Conservation (phyloP, 2,329 filamentous ascomycete species). For the Fusarium tuaranense region DNA sequence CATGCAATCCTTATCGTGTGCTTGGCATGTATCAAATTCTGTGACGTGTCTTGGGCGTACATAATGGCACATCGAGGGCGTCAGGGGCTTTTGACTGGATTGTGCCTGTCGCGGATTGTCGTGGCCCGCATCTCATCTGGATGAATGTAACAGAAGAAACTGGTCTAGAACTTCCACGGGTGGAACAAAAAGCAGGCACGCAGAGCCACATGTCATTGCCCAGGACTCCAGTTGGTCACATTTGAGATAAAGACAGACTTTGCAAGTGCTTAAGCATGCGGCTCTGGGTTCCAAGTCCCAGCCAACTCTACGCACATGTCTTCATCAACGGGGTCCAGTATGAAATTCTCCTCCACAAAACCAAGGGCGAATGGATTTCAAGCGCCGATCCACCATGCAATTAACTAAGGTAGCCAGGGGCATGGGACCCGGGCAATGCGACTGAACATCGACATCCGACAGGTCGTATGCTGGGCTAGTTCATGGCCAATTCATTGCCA, state of each 20-base stretch:
- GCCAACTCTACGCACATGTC: neutral
- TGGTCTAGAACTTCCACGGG: neutral
- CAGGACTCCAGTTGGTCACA: neutral
- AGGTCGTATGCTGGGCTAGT: conserved; percentile 16
- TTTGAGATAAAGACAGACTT: neutral
- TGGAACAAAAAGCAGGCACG: neutral
- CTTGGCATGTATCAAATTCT: neutral
- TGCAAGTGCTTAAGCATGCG: neutral
- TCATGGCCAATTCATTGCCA: conserved; percentile 22
- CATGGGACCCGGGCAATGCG: conserved; percentile 13
- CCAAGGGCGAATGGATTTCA: conserved; percentile 2
- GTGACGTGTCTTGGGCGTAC: neutral
- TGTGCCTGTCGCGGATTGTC: neutral
- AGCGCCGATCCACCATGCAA: conserved; percentile 9
- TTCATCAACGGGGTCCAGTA: neutral
- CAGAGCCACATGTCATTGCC: neutral
- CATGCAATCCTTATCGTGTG: neutral
- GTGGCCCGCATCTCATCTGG: neutral
- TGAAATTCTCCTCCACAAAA: neutral
- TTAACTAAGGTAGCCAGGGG: conserved; percentile 9
- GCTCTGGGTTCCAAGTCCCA: conserved; percentile 8
- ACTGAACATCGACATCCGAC: conserved; percentile 17
- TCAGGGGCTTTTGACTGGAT: neutral
- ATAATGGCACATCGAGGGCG: neutral
- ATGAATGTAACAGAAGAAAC: neutral